These are phyloP conservation scores for Coelastrella sp. DNA, from an alignment of 139 green algal species.

Conservation along the genomic window DNA sequence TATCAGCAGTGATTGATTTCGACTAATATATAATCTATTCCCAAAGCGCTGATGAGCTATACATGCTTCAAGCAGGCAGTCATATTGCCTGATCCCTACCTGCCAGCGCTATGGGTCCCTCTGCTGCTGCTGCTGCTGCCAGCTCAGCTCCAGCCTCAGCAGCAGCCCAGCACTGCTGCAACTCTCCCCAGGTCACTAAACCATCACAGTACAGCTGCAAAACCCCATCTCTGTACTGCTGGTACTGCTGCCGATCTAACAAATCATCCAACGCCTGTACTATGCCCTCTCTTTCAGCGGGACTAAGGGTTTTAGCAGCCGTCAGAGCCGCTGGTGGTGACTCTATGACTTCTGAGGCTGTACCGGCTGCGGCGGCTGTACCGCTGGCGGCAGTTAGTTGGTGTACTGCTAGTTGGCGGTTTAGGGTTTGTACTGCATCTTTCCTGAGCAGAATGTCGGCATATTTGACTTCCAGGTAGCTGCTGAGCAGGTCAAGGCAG, in stretches of 20 bases:
- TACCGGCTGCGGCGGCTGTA: neutral
- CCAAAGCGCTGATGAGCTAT: too few relatives aligned
- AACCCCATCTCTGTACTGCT: slow-evolving; percentile 25
- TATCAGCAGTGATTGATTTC: too few relatives aligned
- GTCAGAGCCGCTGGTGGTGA: slow-evolving; percentile 11
- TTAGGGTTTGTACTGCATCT: slow-evolving; percentile 40
- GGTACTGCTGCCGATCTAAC: neutral
- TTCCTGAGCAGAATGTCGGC: slow-evolving; percentile 45
- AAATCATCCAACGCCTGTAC: neutral
- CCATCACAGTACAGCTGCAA: slow-evolving; percentile 39
- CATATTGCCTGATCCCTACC: neutral
- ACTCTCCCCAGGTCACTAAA: slow-evolving; percentile 32
- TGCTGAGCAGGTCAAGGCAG: slow-evolving; percentile 41
- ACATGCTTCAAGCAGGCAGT: too few relatives aligned
- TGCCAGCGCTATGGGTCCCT: neutral
- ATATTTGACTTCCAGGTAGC: slow-evolving; percentile 52
- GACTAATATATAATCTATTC: too few relatives aligned
- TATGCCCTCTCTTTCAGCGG: slow-evolving; percentile 14
- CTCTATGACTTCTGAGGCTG: neutral
- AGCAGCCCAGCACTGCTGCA: slow-evolving; percentile 41
- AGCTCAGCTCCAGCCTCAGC: slow-evolving; percentile 28
- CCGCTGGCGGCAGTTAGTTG: neutral
- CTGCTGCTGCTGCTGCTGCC: neutral
- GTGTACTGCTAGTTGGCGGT: neutral
- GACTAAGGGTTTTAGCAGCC: neutral